Conservation (phyloP, 345 rosid genomes). For the Acer saccharum region DNA sequence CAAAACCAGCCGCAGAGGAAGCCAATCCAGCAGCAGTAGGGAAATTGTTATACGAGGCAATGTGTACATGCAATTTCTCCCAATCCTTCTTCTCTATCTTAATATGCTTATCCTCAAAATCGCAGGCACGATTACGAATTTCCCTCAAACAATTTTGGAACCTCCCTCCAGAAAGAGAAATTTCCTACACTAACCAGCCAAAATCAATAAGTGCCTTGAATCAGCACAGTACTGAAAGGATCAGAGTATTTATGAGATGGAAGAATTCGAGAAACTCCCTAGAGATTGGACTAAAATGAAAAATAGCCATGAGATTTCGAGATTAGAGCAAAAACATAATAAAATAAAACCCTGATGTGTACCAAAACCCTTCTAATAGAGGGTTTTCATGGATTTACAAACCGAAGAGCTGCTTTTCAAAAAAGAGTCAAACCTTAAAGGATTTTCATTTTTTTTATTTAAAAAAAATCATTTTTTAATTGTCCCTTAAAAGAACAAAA, state of each 20-base stretch:
- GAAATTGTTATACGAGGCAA: slow-evolving; percentile 91
- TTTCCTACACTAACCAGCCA: slow-evolving; percentile 70
- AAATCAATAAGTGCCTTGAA: slow-evolving; percentile 23
- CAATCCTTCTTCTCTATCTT: slow-evolving; percentile 81
- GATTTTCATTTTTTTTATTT: too few species aligned
- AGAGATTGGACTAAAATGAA: too few species aligned
- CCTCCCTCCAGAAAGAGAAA: slow-evolving; percentile 89
- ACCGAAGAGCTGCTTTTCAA: too few species aligned
- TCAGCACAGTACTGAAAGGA: slow-evolving; percentile 12
- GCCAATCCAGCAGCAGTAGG: slow-evolving; percentile 99
- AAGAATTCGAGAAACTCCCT: too few species aligned
- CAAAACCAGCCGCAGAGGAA: slow-evolving; percentile 98
- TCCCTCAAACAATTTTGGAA: slow-evolving; percentile 88
- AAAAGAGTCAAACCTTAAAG: too few species aligned
- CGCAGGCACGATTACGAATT: slow-evolving; percentile 74
- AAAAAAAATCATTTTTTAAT: too few species aligned
- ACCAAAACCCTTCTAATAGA: too few species aligned
- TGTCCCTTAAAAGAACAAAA: too few species aligned
- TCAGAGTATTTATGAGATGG: not conserved
- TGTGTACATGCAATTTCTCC: slow-evolving; percentile 78
- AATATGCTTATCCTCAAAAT: slow-evolving; percentile 76
- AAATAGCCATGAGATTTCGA: too few species aligned
- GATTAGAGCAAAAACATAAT: too few species aligned
- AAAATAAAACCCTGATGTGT: too few species aligned
- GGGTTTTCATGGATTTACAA: too few species aligned